Evolutionary conservation across 805 yeast species (phyloP).

Genomic region (Wickerhamiella bombiphila): DNA sequence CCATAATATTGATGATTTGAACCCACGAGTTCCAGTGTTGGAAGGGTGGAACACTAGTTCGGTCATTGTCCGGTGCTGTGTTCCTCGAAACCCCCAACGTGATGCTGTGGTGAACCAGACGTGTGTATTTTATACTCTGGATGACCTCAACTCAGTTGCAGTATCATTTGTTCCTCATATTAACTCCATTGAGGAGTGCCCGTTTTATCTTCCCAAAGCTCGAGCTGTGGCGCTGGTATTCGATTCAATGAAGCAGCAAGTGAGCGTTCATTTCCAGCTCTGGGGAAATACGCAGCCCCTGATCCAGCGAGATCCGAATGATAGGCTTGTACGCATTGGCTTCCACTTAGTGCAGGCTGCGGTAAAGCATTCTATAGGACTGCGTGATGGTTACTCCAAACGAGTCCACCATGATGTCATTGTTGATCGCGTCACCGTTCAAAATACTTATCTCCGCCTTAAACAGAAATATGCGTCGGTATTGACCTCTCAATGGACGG

Average conservation of each 20-base stretch:
- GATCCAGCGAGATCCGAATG: constrained; percentile 17
- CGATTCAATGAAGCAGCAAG: constrained; percentile 28
- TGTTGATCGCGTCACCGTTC: constrained; percentile 70
- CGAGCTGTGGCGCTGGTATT: constrained; percentile 55
- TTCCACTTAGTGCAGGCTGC: constrained; percentile 66
- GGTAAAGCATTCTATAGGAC: constrained; percentile 70
- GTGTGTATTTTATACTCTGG: constrained; percentile 35
- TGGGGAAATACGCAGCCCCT: constrained; percentile 24
- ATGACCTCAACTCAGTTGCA: constrained; percentile 29
- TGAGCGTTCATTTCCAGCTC: constrained; percentile 63
- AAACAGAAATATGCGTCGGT: constrained; percentile 69
- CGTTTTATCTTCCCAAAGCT: constrained; percentile 83
- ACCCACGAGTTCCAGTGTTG: constrained; percentile 7
- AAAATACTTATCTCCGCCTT: constrained; percentile 61
- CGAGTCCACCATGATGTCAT: constrained; percentile 80
- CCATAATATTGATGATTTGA: constrained; percentile 4
- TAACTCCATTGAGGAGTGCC: constrained; percentile 41
- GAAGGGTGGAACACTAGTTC: constrained; percentile 6
- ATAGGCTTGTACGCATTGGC: constrained; percentile 70
- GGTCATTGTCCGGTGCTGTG: constrained; percentile 57
- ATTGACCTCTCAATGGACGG: constrained; percentile 76
- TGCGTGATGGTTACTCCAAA: constrained; percentile 69
- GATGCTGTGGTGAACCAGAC: constrained; percentile 78
- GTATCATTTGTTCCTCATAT: constrained; percentile 74
- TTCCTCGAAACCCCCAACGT: constrained; percentile 84